Evolutionary conservation across 164 flowering plant genomes (phyloP).

Genomic region (Brasenia schreberi): DNA sequence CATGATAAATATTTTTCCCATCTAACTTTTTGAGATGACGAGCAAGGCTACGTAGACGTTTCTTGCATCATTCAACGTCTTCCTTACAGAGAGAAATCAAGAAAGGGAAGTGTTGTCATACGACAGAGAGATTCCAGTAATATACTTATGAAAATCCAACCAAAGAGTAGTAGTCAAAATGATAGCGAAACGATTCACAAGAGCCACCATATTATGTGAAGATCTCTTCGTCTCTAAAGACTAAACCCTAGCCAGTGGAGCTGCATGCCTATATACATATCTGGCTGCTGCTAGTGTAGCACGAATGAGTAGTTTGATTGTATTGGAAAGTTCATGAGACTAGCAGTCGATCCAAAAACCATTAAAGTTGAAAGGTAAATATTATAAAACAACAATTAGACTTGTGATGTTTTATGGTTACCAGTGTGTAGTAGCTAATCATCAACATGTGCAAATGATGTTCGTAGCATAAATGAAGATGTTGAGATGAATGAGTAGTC

Average conservation of each 20-base stretch:
- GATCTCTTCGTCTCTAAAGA: not conserved
- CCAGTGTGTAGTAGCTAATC: too few species aligned
- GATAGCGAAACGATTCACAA: not conserved
- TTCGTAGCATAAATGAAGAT: too few species aligned
- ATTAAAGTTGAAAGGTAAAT: too few species aligned
- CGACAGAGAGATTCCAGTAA: not conserved
- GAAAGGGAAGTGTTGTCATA: not conserved
- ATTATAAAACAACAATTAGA: too few species aligned
- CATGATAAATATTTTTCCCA: not conserved
- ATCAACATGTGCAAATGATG: too few species aligned
- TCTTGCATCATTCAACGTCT: not conserved
- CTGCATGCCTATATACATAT: too few species aligned
- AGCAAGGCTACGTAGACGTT: not conserved
- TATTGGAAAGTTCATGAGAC: too few species aligned
- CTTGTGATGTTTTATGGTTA: too few species aligned
- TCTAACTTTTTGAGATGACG: not conserved
- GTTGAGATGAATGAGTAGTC: too few species aligned
- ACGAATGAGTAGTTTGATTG: too few species aligned
- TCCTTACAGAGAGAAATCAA: not conserved
- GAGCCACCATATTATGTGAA: not conserved
- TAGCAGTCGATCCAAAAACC: too few species aligned
- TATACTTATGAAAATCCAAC: not conserved
- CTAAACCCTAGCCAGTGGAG: not conserved
- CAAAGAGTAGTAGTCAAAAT: not conserved
- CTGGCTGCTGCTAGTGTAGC: too few species aligned